Evolutionary conservation across 805 yeast genomes (phyloP), one percentile per base, ranked within the genome.

Genomic region (Lipomyces yamadae): DNA sequence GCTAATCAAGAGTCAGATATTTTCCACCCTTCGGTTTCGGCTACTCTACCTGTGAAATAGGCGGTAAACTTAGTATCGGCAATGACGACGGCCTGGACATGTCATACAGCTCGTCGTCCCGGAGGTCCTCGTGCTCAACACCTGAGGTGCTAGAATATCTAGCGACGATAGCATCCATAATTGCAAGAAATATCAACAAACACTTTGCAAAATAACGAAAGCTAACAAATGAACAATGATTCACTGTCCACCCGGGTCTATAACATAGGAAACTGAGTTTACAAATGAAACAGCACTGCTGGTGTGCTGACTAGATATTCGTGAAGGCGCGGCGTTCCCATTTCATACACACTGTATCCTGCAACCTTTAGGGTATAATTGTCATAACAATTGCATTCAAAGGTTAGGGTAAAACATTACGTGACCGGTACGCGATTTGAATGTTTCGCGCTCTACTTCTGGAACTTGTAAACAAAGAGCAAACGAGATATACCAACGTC

Each of bases 1-100:
- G 98, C 73, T 89, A 87, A 60, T 32, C 37, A 39, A 42, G 4
- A 35, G 58, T 42, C 24, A 42, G 48, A 42, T 42, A 42, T n/a
- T 15, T 33, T 11, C 42, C 56, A 35, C 10, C 42, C n/a, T n/a
- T 32, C 4, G 55, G 24, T 37, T 37, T 42, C 48, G 2, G 48
- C 7, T 8, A 24, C 63, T 66, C 15, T 72, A 74, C 76, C 63
- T 75, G 73, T 24, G 76, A 66, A 56, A 75, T 72, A 30, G 78
- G 78, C 1, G 78, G 77, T 61, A 75, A 74, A 30, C 74, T 68
- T 55, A 74, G 61, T 52, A 65, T 34, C 18, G 71, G 68, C 15
- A 30, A 54, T 32, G 68, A 62, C 33, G 65, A 39, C 32, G 66
- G 69, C 53, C 56, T 60, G 56, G 53, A 33, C 15, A 18, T 58